Evolutionary conservation across 768 basidiomycete species (phyloP).

Genomic region (Suillus variegatus): DNA sequence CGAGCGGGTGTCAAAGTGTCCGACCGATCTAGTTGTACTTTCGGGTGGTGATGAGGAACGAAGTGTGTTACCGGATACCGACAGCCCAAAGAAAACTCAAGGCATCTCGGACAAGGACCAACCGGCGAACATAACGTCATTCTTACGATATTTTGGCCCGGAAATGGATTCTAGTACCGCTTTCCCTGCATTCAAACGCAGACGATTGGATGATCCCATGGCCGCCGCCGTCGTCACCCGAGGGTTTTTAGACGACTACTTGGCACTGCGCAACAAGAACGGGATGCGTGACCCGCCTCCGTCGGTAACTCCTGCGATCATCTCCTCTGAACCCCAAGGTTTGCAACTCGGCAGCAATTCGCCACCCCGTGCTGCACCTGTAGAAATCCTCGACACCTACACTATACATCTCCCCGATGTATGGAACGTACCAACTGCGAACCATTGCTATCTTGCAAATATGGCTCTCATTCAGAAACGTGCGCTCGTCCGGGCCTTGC

Average conservation of each 20-base stretch:
- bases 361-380: conserved; percentile 33
- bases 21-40: neutral
- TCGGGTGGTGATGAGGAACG: neutral
- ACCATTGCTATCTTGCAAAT: conserved; percentile 71
- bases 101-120: neutral
- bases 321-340: neutral
- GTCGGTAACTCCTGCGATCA: neutral
- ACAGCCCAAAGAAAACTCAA: neutral
- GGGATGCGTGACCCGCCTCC: neutral
- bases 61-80: neutral
- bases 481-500: conserved; percentile 54
- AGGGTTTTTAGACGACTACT: neutral
- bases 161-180: neutral
- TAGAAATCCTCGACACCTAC: conserved; percentile 41
- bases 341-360: neutral
- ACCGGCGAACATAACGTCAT: neutral
- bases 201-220: neutral
- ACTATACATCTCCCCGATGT: conserved; percentile 46
- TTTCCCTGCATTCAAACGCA: neutral
- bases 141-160: neutral
- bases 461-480: conserved; percentile 70
- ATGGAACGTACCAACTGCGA: conserved; percentile 30
- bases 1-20: neutral
- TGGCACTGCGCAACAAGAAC: neutral
- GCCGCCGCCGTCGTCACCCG: neutral